Percentiles rank a stretch among this genome's conserved stretches.
These are phyloP conservation scores for Triadica sebifera DNA, from an alignment of 345 rosid species.

Conservation along the genomic window DNA sequence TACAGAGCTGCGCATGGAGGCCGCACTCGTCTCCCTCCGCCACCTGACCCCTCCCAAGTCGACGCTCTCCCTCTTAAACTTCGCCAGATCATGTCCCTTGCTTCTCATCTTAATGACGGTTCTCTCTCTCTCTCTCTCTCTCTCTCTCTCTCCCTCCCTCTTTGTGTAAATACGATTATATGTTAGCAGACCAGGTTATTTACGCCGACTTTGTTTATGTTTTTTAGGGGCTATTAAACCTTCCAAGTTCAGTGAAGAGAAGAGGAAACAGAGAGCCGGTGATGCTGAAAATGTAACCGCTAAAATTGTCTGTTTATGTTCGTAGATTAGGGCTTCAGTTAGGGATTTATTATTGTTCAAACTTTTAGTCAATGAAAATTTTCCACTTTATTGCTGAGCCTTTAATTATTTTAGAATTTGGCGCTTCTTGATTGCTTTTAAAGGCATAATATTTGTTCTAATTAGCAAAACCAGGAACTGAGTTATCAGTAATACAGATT, in stretches of 20 bases:
- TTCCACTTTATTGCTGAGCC: background rate
- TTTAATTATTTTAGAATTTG: background rate
- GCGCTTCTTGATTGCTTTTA: background rate
- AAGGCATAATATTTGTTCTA: background rate
- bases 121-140: background rate
- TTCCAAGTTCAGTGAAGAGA: slow-evolving; percentile 23
- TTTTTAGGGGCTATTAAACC: slow-evolving; percentile 28
- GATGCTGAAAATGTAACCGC: slow-evolving; percentile 18
- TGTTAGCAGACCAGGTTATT: background rate
- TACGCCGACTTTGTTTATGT: background rate
- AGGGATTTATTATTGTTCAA: background rate
- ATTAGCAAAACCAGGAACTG: background rate
- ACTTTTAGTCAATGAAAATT: background rate
- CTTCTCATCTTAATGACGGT: slow-evolving; percentile 37
- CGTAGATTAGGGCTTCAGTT: background rate
- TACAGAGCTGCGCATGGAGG: slow-evolving; percentile 82
- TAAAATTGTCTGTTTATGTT: background rate
- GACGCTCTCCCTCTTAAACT: slow-evolving; percentile 81
- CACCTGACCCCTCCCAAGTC: slow-evolving; percentile 65
- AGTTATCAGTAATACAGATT: no score
- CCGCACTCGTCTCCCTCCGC: slow-evolving; percentile 69
- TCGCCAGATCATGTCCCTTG: slow-evolving; percentile 63
- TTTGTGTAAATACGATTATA: background rate
- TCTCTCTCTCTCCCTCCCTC: slow-evolving; percentile 6
- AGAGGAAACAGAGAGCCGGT: slow-evolving; percentile 17